These are phyloP conservation scores for Calonectria multiphialidica DNA, from an alignment of 2,329 filamentous ascomycete species.

Conservation along the genomic window DNA sequence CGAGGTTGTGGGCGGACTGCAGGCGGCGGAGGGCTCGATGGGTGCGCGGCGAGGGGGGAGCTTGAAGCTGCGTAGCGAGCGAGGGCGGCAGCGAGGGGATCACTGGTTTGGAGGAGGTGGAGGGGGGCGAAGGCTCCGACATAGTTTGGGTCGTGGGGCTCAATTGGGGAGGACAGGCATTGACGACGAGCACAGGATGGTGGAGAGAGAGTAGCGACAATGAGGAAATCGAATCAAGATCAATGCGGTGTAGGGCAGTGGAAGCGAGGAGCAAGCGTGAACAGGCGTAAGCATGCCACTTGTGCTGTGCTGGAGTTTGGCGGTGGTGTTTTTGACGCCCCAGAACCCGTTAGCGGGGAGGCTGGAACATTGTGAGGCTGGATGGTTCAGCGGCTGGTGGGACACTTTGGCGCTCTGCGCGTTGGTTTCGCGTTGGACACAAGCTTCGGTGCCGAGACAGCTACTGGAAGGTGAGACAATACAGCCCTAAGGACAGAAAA, in stretches of 20 bases:
- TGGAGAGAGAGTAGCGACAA: neutral
- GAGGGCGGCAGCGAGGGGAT: conserved; percentile 40
- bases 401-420: conserved; percentile 28
- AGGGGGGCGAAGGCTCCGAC: conserved; percentile 32
- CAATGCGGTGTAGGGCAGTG: neutral
- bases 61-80: conserved; percentile 60
- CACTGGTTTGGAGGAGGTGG: conserved; percentile 30
- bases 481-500: neutral
- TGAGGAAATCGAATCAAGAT: neutral
- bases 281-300: conserved; percentile 1
- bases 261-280: neutral
- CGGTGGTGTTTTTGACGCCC: conserved; percentile 12
- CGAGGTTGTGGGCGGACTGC: conserved; percentile 80
- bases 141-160: conserved; percentile 29
- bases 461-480: neutral
- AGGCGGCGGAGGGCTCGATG: conserved; percentile 78
- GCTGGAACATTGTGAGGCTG: conserved; percentile 29
- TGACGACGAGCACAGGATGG: neutral
- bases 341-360: conserved; percentile 27
- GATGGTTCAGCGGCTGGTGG: conserved; percentile 7
- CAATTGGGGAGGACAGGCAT: conserved; percentile 12
- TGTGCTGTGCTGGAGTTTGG: conserved; percentile 6
- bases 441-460: conserved; percentile 3
- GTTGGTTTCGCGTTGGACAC: conserved; percentile 40
- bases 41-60: conserved; percentile 72